Evolutionary conservation across 306 rosid genomes (phyloP).

Genomic region (Sechiopsis laciniata): DNA sequence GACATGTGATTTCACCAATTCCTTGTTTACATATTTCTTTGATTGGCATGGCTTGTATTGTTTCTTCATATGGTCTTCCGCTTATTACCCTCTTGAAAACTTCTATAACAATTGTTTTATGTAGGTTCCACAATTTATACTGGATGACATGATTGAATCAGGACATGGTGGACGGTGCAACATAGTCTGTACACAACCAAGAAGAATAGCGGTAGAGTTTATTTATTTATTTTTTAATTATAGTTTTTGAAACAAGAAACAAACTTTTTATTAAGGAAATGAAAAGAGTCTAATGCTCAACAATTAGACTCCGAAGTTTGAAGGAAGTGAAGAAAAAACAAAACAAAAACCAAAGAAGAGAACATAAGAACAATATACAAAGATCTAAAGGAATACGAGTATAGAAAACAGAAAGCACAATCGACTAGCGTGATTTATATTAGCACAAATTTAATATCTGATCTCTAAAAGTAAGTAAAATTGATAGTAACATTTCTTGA

Average conservation of each 20-base stretch:
- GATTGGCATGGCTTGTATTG: too few species aligned
- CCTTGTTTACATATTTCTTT: background rate
- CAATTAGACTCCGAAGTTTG: too few species aligned
- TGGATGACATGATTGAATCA: constrained; percentile 86
- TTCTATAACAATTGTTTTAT: constrained; percentile 19
- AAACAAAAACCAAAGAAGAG: too few species aligned
- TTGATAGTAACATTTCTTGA: background rate
- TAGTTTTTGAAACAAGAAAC: too few species aligned
- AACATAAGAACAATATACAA: too few species aligned
- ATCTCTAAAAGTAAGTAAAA: background rate
- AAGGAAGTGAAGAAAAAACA: too few species aligned
- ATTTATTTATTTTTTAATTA: background rate
- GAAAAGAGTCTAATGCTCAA: too few species aligned
- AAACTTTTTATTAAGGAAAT: too few species aligned
- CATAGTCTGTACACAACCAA: constrained; percentile 92
- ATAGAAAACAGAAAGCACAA: too few species aligned
- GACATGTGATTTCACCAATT: background rate
- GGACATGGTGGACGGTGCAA: constrained; percentile 70
- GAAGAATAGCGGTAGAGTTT: constrained; percentile 86
- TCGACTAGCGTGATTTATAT: background rate
- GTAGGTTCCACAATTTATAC: constrained; percentile 89
- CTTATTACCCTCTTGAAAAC: background rate
- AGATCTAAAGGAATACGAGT: too few species aligned
- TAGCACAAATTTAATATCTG: background rate
- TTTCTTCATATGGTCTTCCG: background rate